These are phyloP conservation scores for Forsythia viridissima DNA, from an alignment of 257 asterid genomes.

Conservation along the genomic window DNA sequence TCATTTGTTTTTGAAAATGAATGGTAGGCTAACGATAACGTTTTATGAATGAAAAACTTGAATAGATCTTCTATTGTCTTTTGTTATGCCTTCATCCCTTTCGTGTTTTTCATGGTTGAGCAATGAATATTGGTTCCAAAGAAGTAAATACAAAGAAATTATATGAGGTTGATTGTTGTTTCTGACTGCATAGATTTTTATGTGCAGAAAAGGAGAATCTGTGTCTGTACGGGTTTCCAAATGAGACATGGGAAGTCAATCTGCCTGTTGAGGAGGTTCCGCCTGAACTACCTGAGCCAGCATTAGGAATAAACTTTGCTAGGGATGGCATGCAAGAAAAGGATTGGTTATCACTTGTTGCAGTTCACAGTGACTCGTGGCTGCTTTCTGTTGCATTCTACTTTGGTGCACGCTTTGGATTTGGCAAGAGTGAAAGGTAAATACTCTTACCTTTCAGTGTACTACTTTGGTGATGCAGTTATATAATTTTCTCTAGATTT, in stretches of 20 bases:
- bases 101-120: not conserved
- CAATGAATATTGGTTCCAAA: not conserved
- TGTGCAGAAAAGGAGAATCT: constrained; percentile 2
- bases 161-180: not conserved
- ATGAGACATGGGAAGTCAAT: constrained; percentile 9
- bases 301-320: constrained; percentile 7
- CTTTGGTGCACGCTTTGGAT: not conserved
- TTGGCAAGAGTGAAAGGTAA: constrained; percentile 8
- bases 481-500: not conserved
- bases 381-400: constrained; percentile 3
- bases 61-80: not conserved
- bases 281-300: constrained; percentile 7
- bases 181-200: not conserved
- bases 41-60: not conserved
- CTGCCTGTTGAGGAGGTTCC: constrained; percentile 8
- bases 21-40: not conserved
- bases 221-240: not conserved
- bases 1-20: not conserved
- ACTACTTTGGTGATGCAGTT: not conserved
- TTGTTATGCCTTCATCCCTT: not conserved
- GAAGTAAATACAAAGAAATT: not conserved
- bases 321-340: constrained; percentile 9
- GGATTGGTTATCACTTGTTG: constrained; percentile 7
- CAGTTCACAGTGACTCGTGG: constrained; percentile 5
- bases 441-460: not conserved